phyloP scores from a whole-genome alignment of 768 basidiomycete genomes.

The Boletus huronensis region DNA sequence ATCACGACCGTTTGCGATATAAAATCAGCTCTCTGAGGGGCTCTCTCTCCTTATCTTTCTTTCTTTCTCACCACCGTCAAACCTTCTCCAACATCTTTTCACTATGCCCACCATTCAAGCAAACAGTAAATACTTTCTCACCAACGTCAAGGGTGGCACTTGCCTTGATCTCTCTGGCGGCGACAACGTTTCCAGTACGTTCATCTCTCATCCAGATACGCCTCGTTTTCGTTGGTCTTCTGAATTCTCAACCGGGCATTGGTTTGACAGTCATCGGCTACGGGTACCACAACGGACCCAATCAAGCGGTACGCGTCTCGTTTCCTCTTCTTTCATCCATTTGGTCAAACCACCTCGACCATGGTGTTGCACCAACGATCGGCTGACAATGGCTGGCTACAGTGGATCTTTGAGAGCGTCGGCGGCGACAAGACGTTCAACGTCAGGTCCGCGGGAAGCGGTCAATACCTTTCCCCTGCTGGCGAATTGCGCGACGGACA shows the following conservation, averaged over 20 bases:
- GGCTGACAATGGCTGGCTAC: background rate
- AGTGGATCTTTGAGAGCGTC: constrained; percentile 46
- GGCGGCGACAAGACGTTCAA: constrained; percentile 31
- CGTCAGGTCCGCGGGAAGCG: constrained; percentile 41
- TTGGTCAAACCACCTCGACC: too few relatives aligned
- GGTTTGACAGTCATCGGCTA: constrained; percentile 46
- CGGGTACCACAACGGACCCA: constrained; percentile 38
- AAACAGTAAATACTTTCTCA: constrained; percentile 43
- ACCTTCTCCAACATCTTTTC: too few relatives aligned
- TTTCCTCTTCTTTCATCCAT: background rate
- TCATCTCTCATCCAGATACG: background rate
- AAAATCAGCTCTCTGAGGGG: background rate
- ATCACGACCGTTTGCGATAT: background rate
- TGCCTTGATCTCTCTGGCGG: constrained; percentile 53
- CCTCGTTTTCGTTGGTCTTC: background rate
- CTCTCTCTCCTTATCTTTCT: background rate
- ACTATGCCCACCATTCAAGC: constrained; percentile 28
- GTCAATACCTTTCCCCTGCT: constrained; percentile 39
- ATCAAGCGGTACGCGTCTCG: constrained; percentile 43
- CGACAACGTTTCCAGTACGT: constrained; percentile 47
- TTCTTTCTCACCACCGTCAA: background rate
- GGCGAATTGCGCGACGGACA: constrained; percentile 36
- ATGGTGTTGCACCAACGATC: too few relatives aligned
- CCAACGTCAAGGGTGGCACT: constrained; percentile 50
- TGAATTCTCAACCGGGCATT: background rate